phyloP scores from a whole-genome alignment of 2,329 filamentous ascomycete genomes.

The Scorias spongiosa region DNA sequence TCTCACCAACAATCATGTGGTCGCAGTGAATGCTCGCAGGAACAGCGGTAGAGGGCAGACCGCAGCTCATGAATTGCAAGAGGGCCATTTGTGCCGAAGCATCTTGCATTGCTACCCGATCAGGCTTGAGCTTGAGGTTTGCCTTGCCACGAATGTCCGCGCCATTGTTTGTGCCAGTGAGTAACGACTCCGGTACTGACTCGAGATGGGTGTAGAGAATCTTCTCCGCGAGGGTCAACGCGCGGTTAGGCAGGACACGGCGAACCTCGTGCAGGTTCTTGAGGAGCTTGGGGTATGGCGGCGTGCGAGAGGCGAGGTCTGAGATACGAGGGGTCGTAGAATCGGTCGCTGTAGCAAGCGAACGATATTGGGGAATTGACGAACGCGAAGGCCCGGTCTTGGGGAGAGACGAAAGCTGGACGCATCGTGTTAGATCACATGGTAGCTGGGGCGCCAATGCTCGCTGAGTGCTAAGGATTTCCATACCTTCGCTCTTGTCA shows the following conservation, averaged over 20 bases:
- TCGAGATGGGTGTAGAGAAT: conserved; percentile 94
- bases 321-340: conserved; percentile 6
- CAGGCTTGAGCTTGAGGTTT: conserved; percentile 92
- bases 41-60: conserved; percentile 74
- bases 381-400: conserved; percentile 10
- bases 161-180: conserved; percentile 71
- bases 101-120: conserved; percentile 98
- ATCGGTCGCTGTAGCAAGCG: conserved; percentile 17
- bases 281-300: conserved; percentile 71
- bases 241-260: conserved; percentile 45
- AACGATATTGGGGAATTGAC: conserved; percentile 9
- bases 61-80: conserved; percentile 96
- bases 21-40: conserved; percentile 98
- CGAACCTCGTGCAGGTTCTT: conserved; percentile 61
- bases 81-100: conserved; percentile 97
- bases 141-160: conserved; percentile 70
- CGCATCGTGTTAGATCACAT: too few relatives aligned
- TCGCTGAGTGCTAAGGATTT: neutral
- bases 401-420: conserved; percentile 3
- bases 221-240: conserved; percentile 87
- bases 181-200: conserved; percentile 73
- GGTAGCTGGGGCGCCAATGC: too few relatives aligned
- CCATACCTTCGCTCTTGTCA: neutral
- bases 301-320: conserved; percentile 43
- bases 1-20: conserved; percentile 93